Base-by-base conservation (phyloP, 2,329 filamentous ascomycete genomes). In the Gliomastix tumulicola region DNA sequence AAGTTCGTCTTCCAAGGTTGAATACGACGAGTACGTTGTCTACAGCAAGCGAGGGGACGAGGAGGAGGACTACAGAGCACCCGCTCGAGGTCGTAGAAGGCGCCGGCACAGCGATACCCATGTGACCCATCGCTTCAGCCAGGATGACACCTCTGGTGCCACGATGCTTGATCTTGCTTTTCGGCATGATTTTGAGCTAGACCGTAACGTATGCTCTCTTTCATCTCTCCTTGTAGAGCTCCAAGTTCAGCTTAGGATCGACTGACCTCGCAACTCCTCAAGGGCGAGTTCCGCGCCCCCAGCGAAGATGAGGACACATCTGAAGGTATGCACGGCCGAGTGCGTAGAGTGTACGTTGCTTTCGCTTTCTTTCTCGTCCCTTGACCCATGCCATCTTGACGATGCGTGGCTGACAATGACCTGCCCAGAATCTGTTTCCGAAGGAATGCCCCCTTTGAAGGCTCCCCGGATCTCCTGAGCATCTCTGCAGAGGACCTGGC, bases 11-110 rank as follows among this genome's bases (percentile, higher is more conserved):
- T 61, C 58, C 17, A 54, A 55, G 35, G 47, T 60, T 21, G 59
- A 55, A 35, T 62, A 60, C 25, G 59, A 62, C 22, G 59, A 62
- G 44, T 62, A 60, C 33, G 59, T 59, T 18, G 57, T 60, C 28
- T 62, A 57, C 28, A 53, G 50, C 30, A 44, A 46, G 36, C 37
- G 41, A 21, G 41, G 48, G 32, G 43, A 43, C 10, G 30, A 42
- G 34, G 31, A 34, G 8, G 37, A 42, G 2, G 32, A 36, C 18
- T n/a, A n/a, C n/a, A n/a, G n/a, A n/a, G 32, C 41, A 13, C 15
- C 32, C 38, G 18, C 37, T 27, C 12, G 36, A 36, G 17, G 18
- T 21, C 13, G 39, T 34, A 35, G 40, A 22, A 15, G 40, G 32
- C 32, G 15, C 6, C 20, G 21, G 7, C 25, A 45, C 4, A 41